phyloP scores from a whole-genome alignment of 495 filamentous ascomycete species.

The Neurospora sp. region DNA sequence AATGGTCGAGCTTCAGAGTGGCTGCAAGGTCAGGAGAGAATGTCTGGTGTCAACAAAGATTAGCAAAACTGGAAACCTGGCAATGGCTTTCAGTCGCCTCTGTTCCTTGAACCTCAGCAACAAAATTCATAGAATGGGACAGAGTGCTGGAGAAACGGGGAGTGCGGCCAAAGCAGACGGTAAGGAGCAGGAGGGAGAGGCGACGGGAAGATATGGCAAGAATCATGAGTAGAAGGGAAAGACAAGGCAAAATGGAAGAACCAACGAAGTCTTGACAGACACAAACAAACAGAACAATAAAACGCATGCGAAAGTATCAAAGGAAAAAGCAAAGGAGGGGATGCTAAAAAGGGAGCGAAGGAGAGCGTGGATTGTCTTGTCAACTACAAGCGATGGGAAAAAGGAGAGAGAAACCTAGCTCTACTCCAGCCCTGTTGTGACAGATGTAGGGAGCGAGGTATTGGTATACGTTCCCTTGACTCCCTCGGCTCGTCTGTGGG shows the following conservation, averaged over 20 bases:
- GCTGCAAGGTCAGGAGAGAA: background rate
- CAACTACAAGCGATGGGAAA: background rate
- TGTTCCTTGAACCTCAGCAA: background rate
- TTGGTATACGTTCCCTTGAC: background rate
- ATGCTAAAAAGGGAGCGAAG: background rate
- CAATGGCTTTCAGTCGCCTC: background rate
- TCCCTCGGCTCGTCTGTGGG: background rate
- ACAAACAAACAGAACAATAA: background rate
- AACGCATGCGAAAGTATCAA: background rate
- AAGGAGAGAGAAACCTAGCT: background rate
- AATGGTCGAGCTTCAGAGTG: background rate
- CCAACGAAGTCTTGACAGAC: background rate
- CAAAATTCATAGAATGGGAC: background rate
- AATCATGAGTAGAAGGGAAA: background rate
- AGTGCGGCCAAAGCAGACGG: background rate
- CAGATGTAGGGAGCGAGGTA: background rate
- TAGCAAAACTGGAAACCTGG: background rate
- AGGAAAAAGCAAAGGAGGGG: background rate
- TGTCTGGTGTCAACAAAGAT: background rate
- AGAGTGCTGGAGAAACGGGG: background rate
- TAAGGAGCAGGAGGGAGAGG: no score
- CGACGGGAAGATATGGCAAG: background rate
- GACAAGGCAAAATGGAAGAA: background rate
- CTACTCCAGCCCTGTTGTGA: background rate
- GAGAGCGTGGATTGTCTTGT: background rate